Conservation (phyloP, 139 green algal species). For the Dunaliella sp. region DNA sequence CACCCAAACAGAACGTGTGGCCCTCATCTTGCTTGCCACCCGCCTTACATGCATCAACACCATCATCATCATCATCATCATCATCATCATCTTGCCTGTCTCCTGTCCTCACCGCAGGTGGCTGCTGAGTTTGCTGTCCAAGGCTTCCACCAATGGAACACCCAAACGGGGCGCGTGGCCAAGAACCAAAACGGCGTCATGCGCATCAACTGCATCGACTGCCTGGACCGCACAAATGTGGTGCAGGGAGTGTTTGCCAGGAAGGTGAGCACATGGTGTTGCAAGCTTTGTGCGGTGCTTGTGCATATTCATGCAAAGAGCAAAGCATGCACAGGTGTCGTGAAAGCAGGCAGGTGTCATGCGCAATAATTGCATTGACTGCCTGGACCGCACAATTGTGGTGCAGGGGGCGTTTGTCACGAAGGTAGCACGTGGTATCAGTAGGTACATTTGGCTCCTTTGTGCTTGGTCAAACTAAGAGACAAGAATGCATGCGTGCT, state of each 20-base stretch:
- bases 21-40: too few relatives aligned
- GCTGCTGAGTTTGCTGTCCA: conserved; percentile 1
- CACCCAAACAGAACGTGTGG: too few relatives aligned
- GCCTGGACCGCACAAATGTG: conserved; percentile 84
- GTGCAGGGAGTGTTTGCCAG: conserved; percentile 13
- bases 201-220: conserved; percentile 96
- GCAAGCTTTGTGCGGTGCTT: too few relatives aligned
- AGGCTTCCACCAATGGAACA: conserved; percentile 3
- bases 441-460: too few relatives aligned
- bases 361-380: conserved; percentile 97
- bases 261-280: conserved; percentile 3
- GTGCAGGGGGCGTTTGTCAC: conserved; percentile 75
- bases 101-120: too few relatives aligned
- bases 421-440: too few relatives aligned
- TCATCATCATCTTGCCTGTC: too few relatives aligned
- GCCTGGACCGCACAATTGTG: conserved; percentile 95
- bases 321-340: conserved; percentile 35
- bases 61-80: too few relatives aligned
- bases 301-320: too few relatives aligned
- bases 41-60: too few relatives aligned
- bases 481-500: too few relatives aligned
- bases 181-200: conserved; percentile 9
- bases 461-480: too few relatives aligned
- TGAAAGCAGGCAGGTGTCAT: conserved; percentile 76
- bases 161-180: background rate